Conservation (phyloP, 148 eudicot genomes). For the Persicaria maculosa region DNA sequence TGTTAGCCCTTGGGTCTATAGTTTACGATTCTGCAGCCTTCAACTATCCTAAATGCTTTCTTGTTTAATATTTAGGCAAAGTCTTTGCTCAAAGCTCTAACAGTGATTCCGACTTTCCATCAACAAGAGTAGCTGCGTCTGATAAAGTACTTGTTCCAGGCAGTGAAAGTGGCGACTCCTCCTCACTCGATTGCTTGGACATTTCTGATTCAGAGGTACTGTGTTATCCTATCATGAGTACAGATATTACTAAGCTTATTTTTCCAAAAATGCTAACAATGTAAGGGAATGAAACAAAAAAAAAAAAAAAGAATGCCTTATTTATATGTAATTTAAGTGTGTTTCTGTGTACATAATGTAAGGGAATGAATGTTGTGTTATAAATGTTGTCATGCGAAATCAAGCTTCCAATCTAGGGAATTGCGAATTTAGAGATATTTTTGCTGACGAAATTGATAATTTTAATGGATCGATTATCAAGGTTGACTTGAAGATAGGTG, state of each 20-base stretch:
- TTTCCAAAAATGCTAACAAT: not conserved
- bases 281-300: not conserved
- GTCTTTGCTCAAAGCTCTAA: conserved; percentile 53
- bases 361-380: not conserved
- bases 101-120: conserved; percentile 50
- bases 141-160: conserved; percentile 80
- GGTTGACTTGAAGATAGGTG: not conserved
- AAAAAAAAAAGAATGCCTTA: no score
- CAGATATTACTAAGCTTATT: not conserved
- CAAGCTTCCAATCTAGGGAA: not conserved
- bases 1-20: not conserved
- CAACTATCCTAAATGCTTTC: not conserved
- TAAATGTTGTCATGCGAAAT: not conserved
- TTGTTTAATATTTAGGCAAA: conserved; percentile 50
- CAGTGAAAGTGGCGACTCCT: conserved; percentile 24
- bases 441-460: not conserved
- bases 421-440: not conserved
- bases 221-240: not conserved
- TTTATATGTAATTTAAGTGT: not conserved
- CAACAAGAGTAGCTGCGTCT: conserved; percentile 51
- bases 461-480: not conserved
- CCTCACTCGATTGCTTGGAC: conserved; percentile 2
- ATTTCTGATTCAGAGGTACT: conserved; percentile 8
- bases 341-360: not conserved
- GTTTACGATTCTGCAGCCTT: not conserved